Base-by-base conservation (phyloP, 768 basidiomycete species). In the Russula ochroleuca region DNA sequence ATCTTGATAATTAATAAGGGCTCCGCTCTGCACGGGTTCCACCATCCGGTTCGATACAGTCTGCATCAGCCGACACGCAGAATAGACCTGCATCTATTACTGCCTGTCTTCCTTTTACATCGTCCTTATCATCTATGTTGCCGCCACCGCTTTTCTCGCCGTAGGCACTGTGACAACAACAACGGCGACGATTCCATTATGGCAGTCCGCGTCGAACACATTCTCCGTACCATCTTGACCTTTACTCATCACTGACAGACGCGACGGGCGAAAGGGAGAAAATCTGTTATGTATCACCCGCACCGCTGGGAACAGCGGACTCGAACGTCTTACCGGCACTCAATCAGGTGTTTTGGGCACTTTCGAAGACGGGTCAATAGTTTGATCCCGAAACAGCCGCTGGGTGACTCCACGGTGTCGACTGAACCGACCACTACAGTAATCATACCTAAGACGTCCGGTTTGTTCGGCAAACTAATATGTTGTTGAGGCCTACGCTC, bases 31-130 rank as follows among this genome's bases (percentile, higher is more conserved):
- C 52, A 15, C n/a, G 75, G 72, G 67, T 70, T 13, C 77, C 75
- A 8, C 92, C 91, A 31, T 78, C 76, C 2, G 90, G 72, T 93
- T 92, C 68, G 3, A 67, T 73, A 19, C 60, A 73, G 13, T 59
- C 73, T 1, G 40, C 75, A 19, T 57, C 71, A 10, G 63, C 74
- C 14, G 64, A 78, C 6, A 66, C 74, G 2, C 65, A 74, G 5
- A 69, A 76, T 23, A 53, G 64, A 7, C 52, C 64, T 23, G 73
- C 77, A 10, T 67, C 67, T 15, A 70, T 73, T 10, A 67, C 72
- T 11, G 59, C 73, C 11, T 61, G 74, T 1, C 56, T 75, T 28
- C 62, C 73, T 7, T 65, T 75, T 19, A 61, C 78, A 11, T 67
- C 75, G 2, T 66, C 75, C 3, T 70, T 71, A 47, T 58, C 75